phyloP scores from a whole-genome alignment of 2,329 filamentous ascomycete species.

The Aspergillus ochraceoroseus region DNA sequence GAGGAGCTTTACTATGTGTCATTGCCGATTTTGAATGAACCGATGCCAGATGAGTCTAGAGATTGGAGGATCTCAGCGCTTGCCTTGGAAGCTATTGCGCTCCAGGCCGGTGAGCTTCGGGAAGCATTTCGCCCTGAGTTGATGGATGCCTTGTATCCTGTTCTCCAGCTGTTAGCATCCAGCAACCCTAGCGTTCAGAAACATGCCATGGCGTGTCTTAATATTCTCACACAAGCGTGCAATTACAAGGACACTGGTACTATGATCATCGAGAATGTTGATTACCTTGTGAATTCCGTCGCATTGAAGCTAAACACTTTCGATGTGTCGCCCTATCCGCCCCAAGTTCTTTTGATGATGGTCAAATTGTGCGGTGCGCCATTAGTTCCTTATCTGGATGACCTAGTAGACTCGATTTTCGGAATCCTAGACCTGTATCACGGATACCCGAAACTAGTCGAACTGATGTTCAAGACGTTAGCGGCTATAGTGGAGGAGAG shows the following conservation, averaged over 20 bases:
- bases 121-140: conserved; percentile 74
- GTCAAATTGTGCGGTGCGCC: conserved; percentile 75
- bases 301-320: conserved; percentile 85
- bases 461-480: conserved; percentile 76
- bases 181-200: conserved; percentile 61
- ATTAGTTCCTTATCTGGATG: conserved; percentile 82
- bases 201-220: conserved; percentile 78
- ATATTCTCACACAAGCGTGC: conserved; percentile 70
- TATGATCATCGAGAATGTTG: conserved; percentile 82
- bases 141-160: conserved; percentile 83
- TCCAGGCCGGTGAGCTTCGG: conserved; percentile 64
- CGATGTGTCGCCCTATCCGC: conserved; percentile 84
- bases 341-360: conserved; percentile 92
- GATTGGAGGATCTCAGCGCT: conserved; percentile 75
- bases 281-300: conserved; percentile 94
- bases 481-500: conserved; percentile 80
- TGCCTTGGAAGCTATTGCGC: conserved; percentile 72
- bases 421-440: conserved; percentile 91
- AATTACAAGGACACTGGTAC: conserved; percentile 69
- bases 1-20: conserved; percentile 45
- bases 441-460: conserved; percentile 80
- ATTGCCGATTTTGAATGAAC: conserved; percentile 39
- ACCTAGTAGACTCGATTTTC: conserved; percentile 86
- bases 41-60: conserved; percentile 34
- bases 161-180: conserved; percentile 83